A percentile compares a stretch with the other conserved stretches of the same genome.
These are phyloP conservation scores for Trichoderma breve DNA, from an alignment of 2,329 filamentous ascomycete species.

Conservation along the genomic window DNA sequence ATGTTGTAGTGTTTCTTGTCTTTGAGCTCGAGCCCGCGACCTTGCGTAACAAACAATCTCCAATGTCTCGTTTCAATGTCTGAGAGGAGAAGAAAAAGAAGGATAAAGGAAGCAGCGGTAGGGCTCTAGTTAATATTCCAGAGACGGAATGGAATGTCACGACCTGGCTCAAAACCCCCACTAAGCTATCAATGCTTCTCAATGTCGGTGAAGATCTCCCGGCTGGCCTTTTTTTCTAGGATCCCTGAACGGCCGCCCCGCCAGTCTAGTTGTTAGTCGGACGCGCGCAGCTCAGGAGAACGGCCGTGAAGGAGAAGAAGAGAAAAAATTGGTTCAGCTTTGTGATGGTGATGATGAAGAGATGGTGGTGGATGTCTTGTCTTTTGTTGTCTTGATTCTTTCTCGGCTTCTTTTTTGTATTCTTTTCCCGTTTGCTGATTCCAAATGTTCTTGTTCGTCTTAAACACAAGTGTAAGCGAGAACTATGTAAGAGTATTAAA, in stretches of 20 bases:
- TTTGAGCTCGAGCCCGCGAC: neutral
- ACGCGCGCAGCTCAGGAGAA: conserved; percentile 17
- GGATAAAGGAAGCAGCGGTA: neutral
- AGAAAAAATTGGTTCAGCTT: neutral
- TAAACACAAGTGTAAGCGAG: neutral
- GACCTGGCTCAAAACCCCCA: neutral
- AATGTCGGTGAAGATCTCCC: conserved; percentile 24
- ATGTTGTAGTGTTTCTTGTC: neutral
- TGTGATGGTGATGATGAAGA: neutral
- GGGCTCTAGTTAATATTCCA: neutral
- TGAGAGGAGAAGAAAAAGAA: conserved; percentile 1
- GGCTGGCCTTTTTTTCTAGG: conserved; percentile 10
- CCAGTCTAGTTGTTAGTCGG: conserved; percentile 4
- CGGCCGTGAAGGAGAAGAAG: neutral
- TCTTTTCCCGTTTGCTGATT: neutral
- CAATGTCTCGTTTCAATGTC: neutral
- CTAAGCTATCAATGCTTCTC: conserved; percentile 11
- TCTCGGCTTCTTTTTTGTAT: neutral
- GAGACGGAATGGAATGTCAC: conserved; percentile 1
- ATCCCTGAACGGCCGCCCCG: conserved; percentile 21
- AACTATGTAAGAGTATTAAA: neutral
- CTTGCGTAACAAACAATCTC: neutral
- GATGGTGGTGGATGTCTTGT: neutral
- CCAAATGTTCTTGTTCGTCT: neutral
- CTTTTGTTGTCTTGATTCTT: neutral